Evolutionary conservation across 441 rosid species (phyloP).

Genomic region (Kokia cookei): DNA sequence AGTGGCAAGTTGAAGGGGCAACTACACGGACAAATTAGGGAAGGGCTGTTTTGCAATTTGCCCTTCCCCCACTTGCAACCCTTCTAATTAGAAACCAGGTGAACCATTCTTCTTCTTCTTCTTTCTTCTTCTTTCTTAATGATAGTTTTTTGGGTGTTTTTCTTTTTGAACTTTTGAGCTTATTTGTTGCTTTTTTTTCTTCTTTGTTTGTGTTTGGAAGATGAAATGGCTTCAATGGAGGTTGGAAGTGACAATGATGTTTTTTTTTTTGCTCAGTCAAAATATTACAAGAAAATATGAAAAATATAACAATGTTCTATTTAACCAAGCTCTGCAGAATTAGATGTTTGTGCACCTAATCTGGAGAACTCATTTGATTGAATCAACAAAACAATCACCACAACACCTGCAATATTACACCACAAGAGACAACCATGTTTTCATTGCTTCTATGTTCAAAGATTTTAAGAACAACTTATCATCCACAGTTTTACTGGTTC

Average conservation of each 20-base stretch:
- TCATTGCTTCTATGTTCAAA: conserved; percentile 9
- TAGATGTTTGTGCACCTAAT: conserved; percentile 14
- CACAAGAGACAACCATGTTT: conserved; percentile 16
- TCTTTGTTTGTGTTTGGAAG: conserved; percentile 14
- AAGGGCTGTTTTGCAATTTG: too few species aligned
- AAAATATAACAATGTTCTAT: background rate
- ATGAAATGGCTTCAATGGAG: conserved; percentile 18
- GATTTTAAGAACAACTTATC: conserved; percentile 8
- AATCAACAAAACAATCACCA: conserved; percentile 18
- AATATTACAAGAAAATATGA: background rate
- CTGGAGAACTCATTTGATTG: conserved; percentile 12
- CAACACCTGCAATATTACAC: conserved; percentile 31
- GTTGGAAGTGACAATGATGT: conserved; percentile 23
- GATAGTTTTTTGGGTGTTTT: background rate
- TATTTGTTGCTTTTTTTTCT: background rate
- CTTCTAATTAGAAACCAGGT: conserved; percentile 22
- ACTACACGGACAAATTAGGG: too few species aligned
- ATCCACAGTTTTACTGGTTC: conserved; percentile 13
- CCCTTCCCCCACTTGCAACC: background rate
- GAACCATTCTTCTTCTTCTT: background rate
- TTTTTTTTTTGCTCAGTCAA: background rate
- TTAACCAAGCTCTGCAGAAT: background rate
- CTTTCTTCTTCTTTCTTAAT: background rate
- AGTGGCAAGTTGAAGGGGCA: too few species aligned
- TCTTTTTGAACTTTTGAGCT: background rate